A percentile compares a stretch with the other conserved stretches of the same genome.
Evolutionary conservation across 1,284 basidiomycete genomes (phyloP).

Genomic region (Moniliophthora roreri): DNA sequence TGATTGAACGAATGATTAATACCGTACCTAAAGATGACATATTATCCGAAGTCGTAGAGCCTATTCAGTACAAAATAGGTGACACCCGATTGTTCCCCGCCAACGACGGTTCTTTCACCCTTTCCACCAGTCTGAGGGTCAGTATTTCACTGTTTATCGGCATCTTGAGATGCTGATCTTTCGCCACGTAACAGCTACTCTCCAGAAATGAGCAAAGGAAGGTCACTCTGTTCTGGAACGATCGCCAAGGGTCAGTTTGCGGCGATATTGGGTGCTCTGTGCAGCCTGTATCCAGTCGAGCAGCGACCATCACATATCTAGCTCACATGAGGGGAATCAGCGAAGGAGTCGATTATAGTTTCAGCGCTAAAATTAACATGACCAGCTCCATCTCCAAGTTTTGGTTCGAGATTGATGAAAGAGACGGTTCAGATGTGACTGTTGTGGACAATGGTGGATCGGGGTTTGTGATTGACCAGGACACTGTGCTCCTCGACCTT

Average conservation of each 20-base stretch:
- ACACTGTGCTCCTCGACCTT: constrained; percentile 1
- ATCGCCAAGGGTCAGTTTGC: constrained; percentile 8
- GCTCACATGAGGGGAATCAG: neutral
- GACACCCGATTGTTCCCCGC: neutral
- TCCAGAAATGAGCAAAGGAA: constrained; percentile 1
- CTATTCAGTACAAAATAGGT: constrained; percentile 5
- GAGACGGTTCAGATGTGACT: neutral
- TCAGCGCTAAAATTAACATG: neutral
- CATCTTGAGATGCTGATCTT: neutral
- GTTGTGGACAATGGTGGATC: constrained; percentile 7
- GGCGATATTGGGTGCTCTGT: constrained; percentile 4
- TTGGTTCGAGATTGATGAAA: neutral
- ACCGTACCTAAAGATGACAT: constrained; percentile 15
- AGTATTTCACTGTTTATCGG: neutral
- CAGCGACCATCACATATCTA: neutral
- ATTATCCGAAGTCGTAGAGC: constrained; percentile 10
- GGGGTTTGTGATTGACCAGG: constrained; percentile 8
- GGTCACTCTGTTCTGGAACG: constrained; percentile 8
- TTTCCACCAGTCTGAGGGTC: neutral
- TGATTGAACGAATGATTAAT: constrained; percentile 15
- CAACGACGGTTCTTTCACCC: neutral
- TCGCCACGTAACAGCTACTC: neutral
- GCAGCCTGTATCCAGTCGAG: neutral
- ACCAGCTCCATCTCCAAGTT: neutral
- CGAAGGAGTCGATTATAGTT: neutral